Conservation (phyloP, 805 yeast species). For the Suhomyces vadensis region DNA sequence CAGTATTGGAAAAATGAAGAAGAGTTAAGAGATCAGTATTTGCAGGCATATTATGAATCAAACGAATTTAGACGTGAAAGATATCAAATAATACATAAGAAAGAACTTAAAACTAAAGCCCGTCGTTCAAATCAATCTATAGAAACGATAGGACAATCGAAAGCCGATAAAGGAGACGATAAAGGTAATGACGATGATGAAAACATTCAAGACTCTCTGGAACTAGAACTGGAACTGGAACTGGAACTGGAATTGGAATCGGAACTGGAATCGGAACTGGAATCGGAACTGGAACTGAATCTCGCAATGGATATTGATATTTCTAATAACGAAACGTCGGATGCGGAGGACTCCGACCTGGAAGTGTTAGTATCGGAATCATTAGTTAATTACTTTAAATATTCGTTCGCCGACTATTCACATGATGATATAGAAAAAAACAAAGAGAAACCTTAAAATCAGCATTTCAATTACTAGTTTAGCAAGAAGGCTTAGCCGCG, state of each 20-base stretch:
- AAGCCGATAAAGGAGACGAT: no score
- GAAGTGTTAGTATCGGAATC: slow-evolving; percentile 5
- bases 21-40: slow-evolving; percentile 2
- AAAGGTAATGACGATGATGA: neutral
- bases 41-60: neutral
- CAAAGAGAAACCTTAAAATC: neutral
- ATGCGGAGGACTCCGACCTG: neutral
- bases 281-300: neutral
- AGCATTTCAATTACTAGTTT: no score
- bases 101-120: neutral
- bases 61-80: neutral
- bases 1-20: slow-evolving; percentile 12
- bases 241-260: neutral
- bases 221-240: neutral
- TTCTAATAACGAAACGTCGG: neutral
- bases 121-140: neutral
- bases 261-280: neutral
- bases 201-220: neutral
- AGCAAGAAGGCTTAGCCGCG: neutral
- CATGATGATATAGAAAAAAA: neutral
- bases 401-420: slow-evolving; percentile 8
- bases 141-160: neutral
- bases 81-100: neutral
- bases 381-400: slow-evolving; percentile 9
- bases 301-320: neutral